Evolutionary conservation across 768 basidiomycete genomes (phyloP).

Genomic region (Suillus weaverae): DNA sequence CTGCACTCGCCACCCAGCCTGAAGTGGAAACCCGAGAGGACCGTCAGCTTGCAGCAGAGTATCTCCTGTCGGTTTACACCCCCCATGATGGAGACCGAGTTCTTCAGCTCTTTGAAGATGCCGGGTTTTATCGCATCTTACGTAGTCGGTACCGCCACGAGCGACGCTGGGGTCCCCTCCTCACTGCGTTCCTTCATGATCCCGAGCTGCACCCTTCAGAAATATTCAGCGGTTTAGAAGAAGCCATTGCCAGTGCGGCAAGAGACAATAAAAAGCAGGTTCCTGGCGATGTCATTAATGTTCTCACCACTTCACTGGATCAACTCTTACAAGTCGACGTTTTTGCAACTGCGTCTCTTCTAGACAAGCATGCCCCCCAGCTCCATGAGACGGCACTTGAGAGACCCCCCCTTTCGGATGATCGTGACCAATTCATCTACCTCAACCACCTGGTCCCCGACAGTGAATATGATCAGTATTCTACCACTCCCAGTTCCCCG

Average conservation of each 20-base stretch:
- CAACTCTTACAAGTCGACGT: constrained; percentile 62
- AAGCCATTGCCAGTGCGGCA: constrained; percentile 51
- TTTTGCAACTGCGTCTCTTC: constrained; percentile 64
- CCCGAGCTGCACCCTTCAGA: constrained; percentile 57
- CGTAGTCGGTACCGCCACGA: constrained; percentile 79
- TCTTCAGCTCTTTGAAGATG: constrained; percentile 67
- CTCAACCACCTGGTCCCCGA: constrained; percentile 71
- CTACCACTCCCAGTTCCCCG: constrained; percentile 35
- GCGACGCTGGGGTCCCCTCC: constrained; percentile 68
- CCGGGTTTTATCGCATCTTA: constrained; percentile 91
- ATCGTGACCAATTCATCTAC: constrained; percentile 70
- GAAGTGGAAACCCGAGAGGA: constrained; percentile 86
- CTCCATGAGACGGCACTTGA: constrained; percentile 67
- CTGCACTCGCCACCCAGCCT: constrained; percentile 71
- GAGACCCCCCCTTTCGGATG: constrained; percentile 43
- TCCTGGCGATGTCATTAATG: constrained; percentile 53
- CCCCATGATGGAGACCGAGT: constrained; percentile 77
- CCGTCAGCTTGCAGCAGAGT: constrained; percentile 92
- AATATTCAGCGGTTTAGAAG: constrained; percentile 65
- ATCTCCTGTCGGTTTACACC: constrained; percentile 86
- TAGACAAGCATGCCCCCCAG: constrained; percentile 67
- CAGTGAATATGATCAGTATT: constrained; percentile 33
- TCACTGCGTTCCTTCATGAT: constrained; percentile 77
- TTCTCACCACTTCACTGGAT: constrained; percentile 60
- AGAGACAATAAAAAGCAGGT: constrained; percentile 49